phyloP scores from a whole-genome alignment of 805 yeast genomes.

The Candida schatavii region DNA sequence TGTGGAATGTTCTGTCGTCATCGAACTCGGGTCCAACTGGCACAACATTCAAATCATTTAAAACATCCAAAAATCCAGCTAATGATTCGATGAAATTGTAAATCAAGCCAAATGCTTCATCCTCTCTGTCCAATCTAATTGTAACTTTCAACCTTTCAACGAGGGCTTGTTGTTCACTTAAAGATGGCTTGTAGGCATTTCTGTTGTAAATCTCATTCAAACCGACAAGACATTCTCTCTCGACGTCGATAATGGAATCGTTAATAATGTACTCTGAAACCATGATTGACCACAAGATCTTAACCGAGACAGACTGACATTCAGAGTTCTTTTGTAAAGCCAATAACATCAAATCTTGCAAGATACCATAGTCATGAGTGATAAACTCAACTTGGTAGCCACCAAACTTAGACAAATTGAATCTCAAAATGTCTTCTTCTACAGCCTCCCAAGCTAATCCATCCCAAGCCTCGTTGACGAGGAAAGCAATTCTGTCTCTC shows the following conservation, averaged over 20 bases:
- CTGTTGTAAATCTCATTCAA: conserved; percentile 62
- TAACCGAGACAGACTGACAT: conserved; percentile 62
- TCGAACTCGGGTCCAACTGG: conserved; percentile 83
- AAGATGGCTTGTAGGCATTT: conserved; percentile 54
- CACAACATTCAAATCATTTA: conserved; percentile 66
- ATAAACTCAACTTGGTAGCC: conserved; percentile 71
- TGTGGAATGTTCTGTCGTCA: conserved; percentile 81
- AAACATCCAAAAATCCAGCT: conserved; percentile 58
- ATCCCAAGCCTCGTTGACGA: conserved; percentile 70
- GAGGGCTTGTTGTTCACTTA: conserved; percentile 52
- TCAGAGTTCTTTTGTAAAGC: conserved; percentile 63
- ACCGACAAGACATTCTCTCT: conserved; percentile 60
- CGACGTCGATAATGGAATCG: conserved; percentile 57
- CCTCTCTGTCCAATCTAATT: conserved; percentile 58
- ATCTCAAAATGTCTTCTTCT: conserved; percentile 52
- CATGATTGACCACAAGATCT: conserved; percentile 67
- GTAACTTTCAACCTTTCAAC: conserved; percentile 48
- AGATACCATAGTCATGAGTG: conserved; percentile 52
- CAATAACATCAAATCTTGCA: conserved; percentile 63
- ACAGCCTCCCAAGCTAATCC: conserved; percentile 64
- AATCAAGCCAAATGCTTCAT: conserved; percentile 54
- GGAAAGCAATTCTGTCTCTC: conserved; percentile 53
- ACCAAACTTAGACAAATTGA: conserved; percentile 60
- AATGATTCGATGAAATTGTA: conserved; percentile 52
- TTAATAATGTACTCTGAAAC: conserved; percentile 63